Percentiles rank a stretch among this genome's conserved stretches.
Conservation (phyloP, 345 rosid species). For the Eucalyptus erythrocorys region DNA sequence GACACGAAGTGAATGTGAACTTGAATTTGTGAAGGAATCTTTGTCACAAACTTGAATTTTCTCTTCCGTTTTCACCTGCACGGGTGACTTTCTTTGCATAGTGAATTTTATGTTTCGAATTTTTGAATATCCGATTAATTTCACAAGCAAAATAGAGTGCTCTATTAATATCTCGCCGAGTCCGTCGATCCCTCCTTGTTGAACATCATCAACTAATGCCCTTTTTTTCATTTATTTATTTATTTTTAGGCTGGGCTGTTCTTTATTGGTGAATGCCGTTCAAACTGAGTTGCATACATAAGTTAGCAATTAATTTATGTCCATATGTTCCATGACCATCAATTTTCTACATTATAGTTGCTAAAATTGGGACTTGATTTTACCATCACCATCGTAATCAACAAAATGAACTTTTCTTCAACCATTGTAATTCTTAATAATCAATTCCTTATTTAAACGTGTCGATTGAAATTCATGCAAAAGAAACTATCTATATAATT, state of each 20-base stretch:
- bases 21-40: background rate
- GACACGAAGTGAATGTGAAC: background rate
- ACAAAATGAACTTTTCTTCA: background rate
- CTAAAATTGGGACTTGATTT: background rate
- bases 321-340: background rate
- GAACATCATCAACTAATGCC: too few species aligned
- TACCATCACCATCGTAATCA: background rate
- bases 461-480: fast-evolving
- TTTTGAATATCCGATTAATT: fast-evolving
- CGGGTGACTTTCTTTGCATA: background rate
- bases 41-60: background rate
- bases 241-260: background rate
- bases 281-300: too few species aligned
- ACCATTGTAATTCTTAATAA: background rate
- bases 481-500: background rate
- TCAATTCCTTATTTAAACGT: background rate
- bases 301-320: background rate
- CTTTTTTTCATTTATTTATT: too few species aligned
- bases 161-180: background rate
- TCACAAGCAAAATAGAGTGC: background rate
- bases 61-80: background rate
- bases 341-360: background rate
- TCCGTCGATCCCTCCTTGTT: background rate
- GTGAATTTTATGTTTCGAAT: fast-evolving
- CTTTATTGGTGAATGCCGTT: too few species aligned